These are phyloP conservation scores for Skeletonema costatum DNA, from an alignment of 108 stramenopile genomes.

Conservation along the genomic window DNA sequence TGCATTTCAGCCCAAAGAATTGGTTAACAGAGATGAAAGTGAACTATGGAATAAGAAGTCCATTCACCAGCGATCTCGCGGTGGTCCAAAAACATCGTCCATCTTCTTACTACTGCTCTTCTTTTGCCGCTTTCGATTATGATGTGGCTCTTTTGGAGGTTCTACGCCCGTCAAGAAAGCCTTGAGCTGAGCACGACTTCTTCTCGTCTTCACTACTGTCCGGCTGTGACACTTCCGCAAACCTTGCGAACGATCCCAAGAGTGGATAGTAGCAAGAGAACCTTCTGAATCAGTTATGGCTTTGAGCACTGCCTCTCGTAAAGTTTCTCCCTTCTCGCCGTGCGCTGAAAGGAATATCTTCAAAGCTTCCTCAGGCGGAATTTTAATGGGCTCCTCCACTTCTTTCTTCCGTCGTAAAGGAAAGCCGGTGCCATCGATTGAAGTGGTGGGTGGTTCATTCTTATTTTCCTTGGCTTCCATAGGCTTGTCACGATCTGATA, in stretches of 20 bases:
- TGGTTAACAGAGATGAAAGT: background rate
- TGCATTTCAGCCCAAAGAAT: background rate
- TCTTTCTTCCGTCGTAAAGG: background rate
- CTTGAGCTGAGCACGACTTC: conserved; percentile 32
- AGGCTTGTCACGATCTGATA: background rate
- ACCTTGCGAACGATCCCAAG: conserved; percentile 35
- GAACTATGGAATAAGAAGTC: background rate
- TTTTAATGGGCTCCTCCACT: background rate
- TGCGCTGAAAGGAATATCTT: conserved; percentile 21
- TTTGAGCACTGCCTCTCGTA: conserved; percentile 1
- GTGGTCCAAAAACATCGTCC: background rate
- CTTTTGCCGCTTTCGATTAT: conserved; percentile 10
- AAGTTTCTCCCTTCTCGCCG: conserved; percentile 23
- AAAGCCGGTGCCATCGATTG: background rate
- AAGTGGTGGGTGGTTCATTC: background rate
- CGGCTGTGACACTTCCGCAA: conserved; percentile 38
- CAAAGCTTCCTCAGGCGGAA: conserved; percentile 14
- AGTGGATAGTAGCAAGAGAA: conserved; percentile 29
- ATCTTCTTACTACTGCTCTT: background rate
- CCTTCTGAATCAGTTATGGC: conserved; percentile 28
- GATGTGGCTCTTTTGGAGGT: conserved; percentile 22
- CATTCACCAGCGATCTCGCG: background rate
- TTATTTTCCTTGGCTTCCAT: background rate
- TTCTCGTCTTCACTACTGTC: conserved; percentile 42
- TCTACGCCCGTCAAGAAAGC: conserved; percentile 30